phyloP scores from a whole-genome alignment of 331 rosid genomes.

The Acacia concinna region DNA sequence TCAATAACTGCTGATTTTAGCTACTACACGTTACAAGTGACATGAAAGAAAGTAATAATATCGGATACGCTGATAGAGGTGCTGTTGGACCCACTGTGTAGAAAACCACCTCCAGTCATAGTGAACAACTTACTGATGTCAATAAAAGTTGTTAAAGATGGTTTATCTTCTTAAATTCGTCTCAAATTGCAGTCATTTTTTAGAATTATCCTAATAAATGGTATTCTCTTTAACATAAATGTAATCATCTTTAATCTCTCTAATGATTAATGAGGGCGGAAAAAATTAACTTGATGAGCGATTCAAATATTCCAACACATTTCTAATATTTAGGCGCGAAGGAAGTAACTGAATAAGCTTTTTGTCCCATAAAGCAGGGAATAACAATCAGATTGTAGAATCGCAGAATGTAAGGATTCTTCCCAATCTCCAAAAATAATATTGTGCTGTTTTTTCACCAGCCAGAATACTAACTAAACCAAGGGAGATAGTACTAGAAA shows the following conservation, averaged over 20 bases:
- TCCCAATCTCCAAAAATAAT: neutral
- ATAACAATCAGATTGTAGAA: neutral
- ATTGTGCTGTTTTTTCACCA: neutral
- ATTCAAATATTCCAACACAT: too few relatives aligned
- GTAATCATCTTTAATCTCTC: too few relatives aligned
- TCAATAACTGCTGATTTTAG: neutral
- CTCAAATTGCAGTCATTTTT: neutral
- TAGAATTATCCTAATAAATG: neutral
- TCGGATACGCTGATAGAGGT: neutral
- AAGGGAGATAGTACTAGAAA: neutral
- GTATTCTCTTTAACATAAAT: neutral
- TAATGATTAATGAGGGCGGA: too few relatives aligned
- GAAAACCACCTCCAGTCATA: neutral
- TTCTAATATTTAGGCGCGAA: too few relatives aligned
- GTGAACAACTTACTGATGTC: neutral
- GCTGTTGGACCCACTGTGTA: neutral
- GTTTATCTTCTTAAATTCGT: neutral
- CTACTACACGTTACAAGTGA: neutral
- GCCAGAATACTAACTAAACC: neutral
- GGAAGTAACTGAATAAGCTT: neutral
- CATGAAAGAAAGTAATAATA: constrained; percentile 1
- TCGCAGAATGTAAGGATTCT: neutral
- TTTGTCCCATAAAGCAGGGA: neutral
- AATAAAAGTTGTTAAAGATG: neutral
- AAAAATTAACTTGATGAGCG: too few relatives aligned